A percentile compares a stretch with the other conserved stretches of the same genome.
Evolutionary conservation across 495 filamentous ascomycete species (phyloP).

Genomic region (Hypoxylon perforatum): DNA sequence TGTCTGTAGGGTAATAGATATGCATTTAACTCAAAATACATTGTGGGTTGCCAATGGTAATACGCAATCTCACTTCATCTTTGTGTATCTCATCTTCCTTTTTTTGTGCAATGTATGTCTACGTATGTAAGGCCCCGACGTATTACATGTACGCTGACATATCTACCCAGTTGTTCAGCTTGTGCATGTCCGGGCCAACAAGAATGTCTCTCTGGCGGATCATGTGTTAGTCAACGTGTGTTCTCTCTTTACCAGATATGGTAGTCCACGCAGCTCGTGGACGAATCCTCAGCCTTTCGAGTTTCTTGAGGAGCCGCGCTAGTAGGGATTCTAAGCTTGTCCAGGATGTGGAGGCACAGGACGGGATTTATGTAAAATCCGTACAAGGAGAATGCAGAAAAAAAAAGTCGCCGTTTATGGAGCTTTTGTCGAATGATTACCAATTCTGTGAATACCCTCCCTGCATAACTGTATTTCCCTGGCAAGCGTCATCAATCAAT

Average conservation of each 20-base stretch:
- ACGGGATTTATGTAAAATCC: no score
- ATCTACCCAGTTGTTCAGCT: no score
- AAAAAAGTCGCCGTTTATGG: constrained; percentile 18
- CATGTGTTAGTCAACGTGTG: constrained; percentile 12
- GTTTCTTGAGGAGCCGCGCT: constrained; percentile 41
- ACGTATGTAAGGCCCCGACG: no score
- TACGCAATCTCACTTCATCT: no score
- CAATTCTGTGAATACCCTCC: not conserved
- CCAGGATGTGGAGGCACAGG: not conserved
- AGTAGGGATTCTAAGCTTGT: constrained; percentile 24
- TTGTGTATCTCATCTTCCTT: no score
- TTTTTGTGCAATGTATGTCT: no score
- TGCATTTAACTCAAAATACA: no score
- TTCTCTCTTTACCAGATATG: constrained; percentile 16
- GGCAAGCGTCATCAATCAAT: not conserved
- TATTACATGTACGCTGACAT: no score
- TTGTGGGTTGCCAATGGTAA: no score
- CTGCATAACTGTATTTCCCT: not conserved
- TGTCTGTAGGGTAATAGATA: no score
- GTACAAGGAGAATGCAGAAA: not conserved
- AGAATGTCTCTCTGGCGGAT: constrained; percentile 3
- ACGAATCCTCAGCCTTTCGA: constrained; percentile 37
- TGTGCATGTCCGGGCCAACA: no score
- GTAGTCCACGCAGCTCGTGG: constrained; percentile 23
- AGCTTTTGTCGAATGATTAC: no score